Evolutionary conservation across 345 rosid species (phyloP).

Genomic region (Rhizophora mangle): DNA sequence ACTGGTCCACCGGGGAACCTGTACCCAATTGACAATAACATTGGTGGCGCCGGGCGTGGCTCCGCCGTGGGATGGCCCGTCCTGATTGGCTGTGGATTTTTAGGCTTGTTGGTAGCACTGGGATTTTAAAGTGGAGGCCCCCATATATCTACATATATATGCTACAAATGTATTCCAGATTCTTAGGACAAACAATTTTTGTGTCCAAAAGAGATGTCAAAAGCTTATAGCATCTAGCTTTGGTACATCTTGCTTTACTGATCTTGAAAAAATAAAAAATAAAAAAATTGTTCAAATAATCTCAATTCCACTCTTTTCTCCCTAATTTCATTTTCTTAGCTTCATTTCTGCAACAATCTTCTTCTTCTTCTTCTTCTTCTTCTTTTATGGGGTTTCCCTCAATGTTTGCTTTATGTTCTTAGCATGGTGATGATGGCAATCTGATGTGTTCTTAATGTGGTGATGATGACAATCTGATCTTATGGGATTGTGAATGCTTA

Average conservation of each 20-base stretch:
- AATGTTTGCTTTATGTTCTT: too few species aligned
- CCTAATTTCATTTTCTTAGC: neutral
- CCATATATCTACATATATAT: neutral
- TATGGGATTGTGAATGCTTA: neutral
- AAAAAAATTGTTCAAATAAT: conserved; percentile 18
- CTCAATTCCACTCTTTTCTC: neutral
- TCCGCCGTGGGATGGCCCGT: conserved; percentile 24
- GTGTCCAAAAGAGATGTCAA: neutral
- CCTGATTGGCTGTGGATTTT: conserved; percentile 37
- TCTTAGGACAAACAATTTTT: conserved; percentile 3
- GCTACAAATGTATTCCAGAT: neutral
- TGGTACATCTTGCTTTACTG: conserved; percentile 4
- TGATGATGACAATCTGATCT: neutral
- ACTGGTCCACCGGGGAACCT: conserved; percentile 63
- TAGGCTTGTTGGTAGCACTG: conserved; percentile 21
- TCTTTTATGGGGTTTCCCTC: neutral
- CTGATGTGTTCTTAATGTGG: neutral
- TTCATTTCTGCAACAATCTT: neutral
- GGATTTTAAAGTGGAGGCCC: conserved; percentile 1
- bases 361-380: too few species aligned
- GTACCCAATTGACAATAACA: conserved; percentile 47
- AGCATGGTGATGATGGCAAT: neutral
- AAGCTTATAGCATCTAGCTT: neutral
- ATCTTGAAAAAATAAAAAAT: neutral
- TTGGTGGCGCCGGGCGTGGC: conserved; percentile 29